Base-by-base conservation (phyloP, 2,329 filamentous ascomycete genomes). In the Ceratocystis papillata region DNA sequence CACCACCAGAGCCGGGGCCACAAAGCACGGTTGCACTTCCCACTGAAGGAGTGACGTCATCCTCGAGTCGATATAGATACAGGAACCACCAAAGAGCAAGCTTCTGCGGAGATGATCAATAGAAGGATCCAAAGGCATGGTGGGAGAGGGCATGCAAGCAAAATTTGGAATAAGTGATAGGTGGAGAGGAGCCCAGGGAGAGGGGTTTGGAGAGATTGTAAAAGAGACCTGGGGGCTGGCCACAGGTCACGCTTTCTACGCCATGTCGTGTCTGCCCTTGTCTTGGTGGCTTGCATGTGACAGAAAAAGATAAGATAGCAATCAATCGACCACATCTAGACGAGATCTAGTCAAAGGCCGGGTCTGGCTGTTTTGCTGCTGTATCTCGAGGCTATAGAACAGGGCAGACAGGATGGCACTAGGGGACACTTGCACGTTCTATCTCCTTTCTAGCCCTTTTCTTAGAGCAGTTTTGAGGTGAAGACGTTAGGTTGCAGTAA, bases 101-200 rank as follows among this genome's bases (percentile, higher is more conserved):
- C 55, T 59, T 59, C 55, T 59, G 55, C 37, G 55, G 28, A 59
- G 55, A 59, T n/a, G 28, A 59, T 37, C 28, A n/a, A 25, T 12
- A 53, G 25, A 53, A 53, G 48, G 22, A 53, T 53, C 48, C 3
- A 28, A 53, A 15, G 25, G 20, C 12, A 28, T 15, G 48, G 22
- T 25, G 48, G 12, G 17, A 53, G 15, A 53, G 10, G 22, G 48
- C 48, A 28, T 28, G 48, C 48, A 50, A 12, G 37, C 37, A 41
- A 41, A 12, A 41, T 12, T 41, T 41, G 12, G 48, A 10, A 50
- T 8, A 15, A 12, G 8, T 25, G 48, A n/a, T 53, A 28, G 48
- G 48, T 28, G 20, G 48, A 53, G 22, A 53, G 48, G 25, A 15
- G 15, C 7, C 37, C 3, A 41, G 37, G 37, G 37, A 41, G 48